Evolutionary conservation across 495 filamentous ascomycete genomes (phyloP), one percentile per base, ranked within the genome.

Genomic region (Bacidia gigantensis): DNA sequence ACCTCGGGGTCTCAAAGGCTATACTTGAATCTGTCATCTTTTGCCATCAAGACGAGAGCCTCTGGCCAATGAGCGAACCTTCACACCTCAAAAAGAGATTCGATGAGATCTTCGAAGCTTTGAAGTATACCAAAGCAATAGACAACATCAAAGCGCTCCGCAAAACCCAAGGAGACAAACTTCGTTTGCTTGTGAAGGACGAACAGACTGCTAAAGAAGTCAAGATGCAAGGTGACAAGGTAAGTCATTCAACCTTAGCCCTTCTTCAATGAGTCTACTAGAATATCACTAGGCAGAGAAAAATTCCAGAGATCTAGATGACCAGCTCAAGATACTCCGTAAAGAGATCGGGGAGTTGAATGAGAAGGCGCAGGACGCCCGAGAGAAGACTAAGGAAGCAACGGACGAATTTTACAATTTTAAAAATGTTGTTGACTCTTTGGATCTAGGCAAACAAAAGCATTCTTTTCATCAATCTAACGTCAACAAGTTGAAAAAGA

Each of bases 21-120:
- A 78, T 98, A 12, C 75, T 98, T 26, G 89, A 97, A 43, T 82
- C 78, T 44, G 92, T 98, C 61, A 96, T 98, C 57, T 98, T 98
- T 67, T 98, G 92, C 63, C 92, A 98, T 64, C 92, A 98, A 59
- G 92, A 98, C 57, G 92, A 98, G 54, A 95, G 90, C 50, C 64
- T 97, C 43, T 98, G 92, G 92, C 92, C 92, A 11, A 88, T 98
- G 84, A 95, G 89, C 59, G 87, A 93, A 60, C 87, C 90, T 0
- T 64, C 71, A 0, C 76, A 76, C 2, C 70, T 98, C 22, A 98
- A 98, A 67, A 90, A 92, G 68, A 80, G 77, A 35, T 98, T 98
- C 51, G 92, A 98, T 61, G 89, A 95, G 60, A 97, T 98, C 21
- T 98, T 98, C 60, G 93, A 97, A 65, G 92, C 92, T 5, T 69